Conservation (phyloP, 768 basidiomycete species). For the Mycena albidolilacea region DNA sequence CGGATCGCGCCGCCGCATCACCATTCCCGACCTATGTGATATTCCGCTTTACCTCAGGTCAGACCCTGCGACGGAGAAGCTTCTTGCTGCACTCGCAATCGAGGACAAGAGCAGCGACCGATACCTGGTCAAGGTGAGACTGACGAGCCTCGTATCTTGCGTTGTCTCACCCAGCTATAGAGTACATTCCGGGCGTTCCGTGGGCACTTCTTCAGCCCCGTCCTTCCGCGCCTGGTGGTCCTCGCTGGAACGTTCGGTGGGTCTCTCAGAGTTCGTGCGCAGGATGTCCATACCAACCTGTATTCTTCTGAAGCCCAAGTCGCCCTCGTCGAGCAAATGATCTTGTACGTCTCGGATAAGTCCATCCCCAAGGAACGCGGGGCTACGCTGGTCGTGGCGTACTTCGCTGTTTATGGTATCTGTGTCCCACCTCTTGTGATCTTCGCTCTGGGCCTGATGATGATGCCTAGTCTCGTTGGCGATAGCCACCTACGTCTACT, state of each 20-base stretch:
- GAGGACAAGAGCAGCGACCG: constrained; percentile 16
- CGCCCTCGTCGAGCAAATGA: constrained; percentile 23
- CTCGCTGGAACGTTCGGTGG: constrained; percentile 17
- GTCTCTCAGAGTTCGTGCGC: not conserved
- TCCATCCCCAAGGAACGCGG: constrained; percentile 27
- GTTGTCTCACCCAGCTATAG: not conserved
- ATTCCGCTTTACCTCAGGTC: constrained; percentile 22
- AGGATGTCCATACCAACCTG: not conserved
- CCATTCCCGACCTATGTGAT: constrained; percentile 25
- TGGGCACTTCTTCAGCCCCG: constrained; percentile 18
- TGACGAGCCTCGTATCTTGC: no score
- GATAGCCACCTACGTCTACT: constrained; percentile 15
- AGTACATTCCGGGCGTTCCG: constrained; percentile 21
- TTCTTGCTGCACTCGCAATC: constrained; percentile 23
- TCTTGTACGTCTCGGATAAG: constrained; percentile 26
- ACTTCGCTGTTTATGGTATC: constrained; percentile 16
- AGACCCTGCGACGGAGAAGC: constrained; percentile 28
- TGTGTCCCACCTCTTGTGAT: no score
- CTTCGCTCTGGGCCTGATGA: no score
- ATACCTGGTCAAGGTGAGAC: constrained; percentile 13
- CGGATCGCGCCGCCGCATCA: constrained; percentile 19
- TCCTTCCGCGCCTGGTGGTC: constrained; percentile 19
- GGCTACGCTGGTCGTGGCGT: constrained; percentile 9
- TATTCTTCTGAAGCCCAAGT: constrained; percentile 17
- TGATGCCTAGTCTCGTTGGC: constrained; percentile 5